Base-by-base conservation (phyloP, 129 eudicot genomes). In the Flaveria robusta region DNA sequence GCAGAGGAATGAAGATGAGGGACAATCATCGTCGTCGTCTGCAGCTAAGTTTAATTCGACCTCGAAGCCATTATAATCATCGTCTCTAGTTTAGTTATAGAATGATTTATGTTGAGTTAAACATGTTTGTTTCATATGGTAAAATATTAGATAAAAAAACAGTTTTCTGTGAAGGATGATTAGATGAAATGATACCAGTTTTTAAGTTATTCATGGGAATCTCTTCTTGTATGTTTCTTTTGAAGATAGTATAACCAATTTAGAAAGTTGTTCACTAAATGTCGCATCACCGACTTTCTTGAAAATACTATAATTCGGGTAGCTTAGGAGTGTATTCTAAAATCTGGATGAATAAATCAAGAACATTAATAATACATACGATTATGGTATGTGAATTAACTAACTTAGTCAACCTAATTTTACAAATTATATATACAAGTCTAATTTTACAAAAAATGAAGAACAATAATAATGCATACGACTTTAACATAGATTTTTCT, bases 1-100 rank as follows among this genome's bases (percentile, higher is more conserved):
- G 1, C 78, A 50, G 14, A 66, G 69, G 59, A 73, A 65, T 3
- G 79, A 80, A n/a, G 79, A 73, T 1, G 74, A 73, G 37, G 60
- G 50, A 18, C 39, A 58, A 20, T 69, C 83, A 14, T 80, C 83
- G 6, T 73, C 83, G 1, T 73, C 79, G 5, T 80, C 79, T 7
- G n/a, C 74, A 18, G n/a, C 79, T 1, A 73, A 80, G 75, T 42
- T 66, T 22, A 56, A 58, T 80, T 52, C 65, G 19, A 55, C n/a
- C 9, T 26, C 43, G 0, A 72, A 79, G 49, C 59, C 70, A 27
- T 74, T 63, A 66, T 73, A 66, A 56, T 22, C 43, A 20, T 59
- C 69, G 0, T 12, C 8, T 31, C 26, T 20, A 2, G 52, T 47
- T 54, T 19, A 29, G 1, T 58, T 55, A 2, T 55, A 18, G 46